Evolutionary conservation across 2,329 filamentous ascomycete genomes (phyloP).

Genomic region (Aspergillus pseudoterreus): DNA sequence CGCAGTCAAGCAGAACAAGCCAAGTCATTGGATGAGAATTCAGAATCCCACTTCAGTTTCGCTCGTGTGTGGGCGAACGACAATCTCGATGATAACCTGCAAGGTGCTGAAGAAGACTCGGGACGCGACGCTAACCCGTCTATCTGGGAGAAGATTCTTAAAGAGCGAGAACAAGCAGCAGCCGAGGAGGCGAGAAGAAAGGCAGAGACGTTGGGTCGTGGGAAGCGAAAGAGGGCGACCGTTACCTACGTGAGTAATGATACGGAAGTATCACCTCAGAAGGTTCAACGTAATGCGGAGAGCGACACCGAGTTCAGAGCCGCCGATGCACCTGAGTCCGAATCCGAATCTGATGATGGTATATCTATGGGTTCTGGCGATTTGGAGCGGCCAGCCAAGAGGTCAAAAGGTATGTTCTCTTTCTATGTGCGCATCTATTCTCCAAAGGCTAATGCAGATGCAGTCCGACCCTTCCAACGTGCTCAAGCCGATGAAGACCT

Average conservation of each 20-base stretch:
- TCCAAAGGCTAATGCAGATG: constrained; percentile 9
- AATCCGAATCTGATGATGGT: constrained; percentile 14
- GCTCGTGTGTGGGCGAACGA: constrained; percentile 92
- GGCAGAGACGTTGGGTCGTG: constrained; percentile 76
- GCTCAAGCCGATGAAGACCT: constrained; percentile 20
- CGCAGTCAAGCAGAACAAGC: constrained; percentile 76
- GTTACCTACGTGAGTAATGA: constrained; percentile 28
- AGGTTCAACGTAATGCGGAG: constrained; percentile 12
- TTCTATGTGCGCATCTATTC: neutral
- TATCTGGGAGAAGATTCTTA: constrained; percentile 88
- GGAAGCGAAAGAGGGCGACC: constrained; percentile 67
- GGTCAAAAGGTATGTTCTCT: constrained; percentile 17
- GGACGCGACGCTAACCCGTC: constrained; percentile 54
- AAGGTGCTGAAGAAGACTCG: constrained; percentile 48
- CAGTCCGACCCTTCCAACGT: constrained; percentile 39
- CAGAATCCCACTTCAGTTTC: constrained; percentile 80
- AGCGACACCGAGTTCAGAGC: constrained; percentile 32
- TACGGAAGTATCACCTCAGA: constrained; percentile 17
- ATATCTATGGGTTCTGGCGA: neutral
- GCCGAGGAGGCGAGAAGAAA: constrained; percentile 66
- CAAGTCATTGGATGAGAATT: constrained; percentile 58
- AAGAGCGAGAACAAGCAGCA: constrained; percentile 74
- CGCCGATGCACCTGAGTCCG: constrained; percentile 26
- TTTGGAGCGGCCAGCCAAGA: constrained; percentile 20
- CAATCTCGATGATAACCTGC: constrained; percentile 61